phyloP scores from a whole-genome alignment of 352 stramenopile genomes.

The Phytophthora meadii region DNA sequence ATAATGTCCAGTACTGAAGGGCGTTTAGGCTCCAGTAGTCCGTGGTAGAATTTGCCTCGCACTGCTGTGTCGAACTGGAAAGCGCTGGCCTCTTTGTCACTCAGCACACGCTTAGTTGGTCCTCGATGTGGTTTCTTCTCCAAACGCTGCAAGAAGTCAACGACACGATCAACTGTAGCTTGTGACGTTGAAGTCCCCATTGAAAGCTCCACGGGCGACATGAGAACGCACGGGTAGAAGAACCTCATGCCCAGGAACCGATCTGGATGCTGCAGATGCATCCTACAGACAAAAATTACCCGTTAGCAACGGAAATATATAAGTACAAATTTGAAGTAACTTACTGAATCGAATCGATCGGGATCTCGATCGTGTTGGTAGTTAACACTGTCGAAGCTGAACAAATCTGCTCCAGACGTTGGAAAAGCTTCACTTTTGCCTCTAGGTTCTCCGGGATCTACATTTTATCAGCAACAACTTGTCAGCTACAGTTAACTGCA shows the following conservation, averaged over 20 bases:
- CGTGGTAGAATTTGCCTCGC: slow-evolving; percentile 66
- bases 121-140: slow-evolving; percentile 74
- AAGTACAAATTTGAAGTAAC: slow-evolving; percentile 9
- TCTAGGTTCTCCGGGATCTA: slow-evolving; percentile 71
- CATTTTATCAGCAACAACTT: background rate
- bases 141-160: slow-evolving; percentile 54
- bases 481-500: background rate
- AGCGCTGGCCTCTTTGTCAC: slow-evolving; percentile 56
- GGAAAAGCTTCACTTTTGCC: slow-evolving; percentile 69
- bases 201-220: slow-evolving; percentile 70
- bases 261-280: slow-evolving; percentile 47
- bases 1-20: slow-evolving; percentile 51
- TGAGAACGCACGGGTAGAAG: slow-evolving; percentile 74
- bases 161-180: slow-evolving; percentile 48
- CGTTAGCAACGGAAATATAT: too few relatives aligned
- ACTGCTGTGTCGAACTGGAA: slow-evolving; percentile 77
- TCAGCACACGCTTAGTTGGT: slow-evolving; percentile 65
- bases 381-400: slow-evolving; percentile 62
- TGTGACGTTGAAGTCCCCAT: slow-evolving; percentile 45
- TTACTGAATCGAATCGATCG: slow-evolving; percentile 71
- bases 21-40: slow-evolving; percentile 57
- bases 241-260: slow-evolving; percentile 76
- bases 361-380: slow-evolving; percentile 70
- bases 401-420: slow-evolving; percentile 59
- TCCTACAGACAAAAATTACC: slow-evolving; percentile 13